Evolutionary conservation across 352 stramenopile species (phyloP), one percentile per base, ranked within the genome.

Genomic region (Phytophthora melonis): DNA sequence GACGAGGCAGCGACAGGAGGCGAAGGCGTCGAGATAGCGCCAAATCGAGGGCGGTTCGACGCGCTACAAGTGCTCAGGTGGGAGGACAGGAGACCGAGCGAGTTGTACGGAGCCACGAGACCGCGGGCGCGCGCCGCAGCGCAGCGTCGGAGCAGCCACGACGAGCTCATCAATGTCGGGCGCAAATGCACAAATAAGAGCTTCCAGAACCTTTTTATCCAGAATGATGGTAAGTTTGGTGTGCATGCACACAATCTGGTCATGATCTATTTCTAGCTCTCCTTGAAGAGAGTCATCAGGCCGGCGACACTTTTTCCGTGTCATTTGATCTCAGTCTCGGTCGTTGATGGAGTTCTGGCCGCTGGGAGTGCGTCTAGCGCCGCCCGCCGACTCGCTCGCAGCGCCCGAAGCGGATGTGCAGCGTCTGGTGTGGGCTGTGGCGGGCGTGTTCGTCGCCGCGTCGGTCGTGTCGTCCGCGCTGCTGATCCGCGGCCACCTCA

Each of bases 401-500:
- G 67, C 75, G 30, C 75, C 82, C n/a, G 89, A 95, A 64, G 81
- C 70, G 11, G 74, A 84, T 13, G 74, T 92, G 55, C 90, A 96
- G 76, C 81, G 80, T 5, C 52, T 94, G 34, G 86, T 94, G 58
- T 96, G 90, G 90, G 75, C 83, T 6, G 74, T 98, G n/a, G 95
- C 94, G 1, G 95, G 95, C 4, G 88, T 94, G 3, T 99, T 98
- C 74, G 91, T 98, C 5, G 79, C 98, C 0, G 72, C 96, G 0
- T 93, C 88, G 0, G 89, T 96, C 41, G 62, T 98, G 1, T 89
- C 97, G 27, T 97, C 91, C 11, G 84, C 97, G 71, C 90, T 91
- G 70, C 86, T 98, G 61, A 98, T 99, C 77, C 91, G 88, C 19
- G 80, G 82, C 49, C 97, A 99, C 81, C 66, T 98, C 7, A 75